Evolutionary conservation across 2,329 filamentous ascomycete genomes (phyloP), one percentile per base, ranked within the genome.

Genomic region (Diaporthe citriasiana): DNA sequence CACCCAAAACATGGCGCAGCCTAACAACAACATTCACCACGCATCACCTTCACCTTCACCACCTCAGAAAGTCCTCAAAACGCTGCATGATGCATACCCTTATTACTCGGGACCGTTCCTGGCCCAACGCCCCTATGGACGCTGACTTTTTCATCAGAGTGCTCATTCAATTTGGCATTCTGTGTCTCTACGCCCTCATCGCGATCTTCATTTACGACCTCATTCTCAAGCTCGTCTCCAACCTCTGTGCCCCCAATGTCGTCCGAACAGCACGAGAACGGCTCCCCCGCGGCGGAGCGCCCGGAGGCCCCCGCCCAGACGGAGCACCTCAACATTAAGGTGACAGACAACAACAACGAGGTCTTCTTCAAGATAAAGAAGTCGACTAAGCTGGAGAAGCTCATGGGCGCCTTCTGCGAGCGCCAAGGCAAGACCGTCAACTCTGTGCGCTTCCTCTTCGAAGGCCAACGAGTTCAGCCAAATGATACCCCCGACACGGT

Each of bases 351-450:
- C 87, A 98, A 98, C 87, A 99, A 99, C 83, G 97, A 99, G 83
- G 96, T 99, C 80, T 99, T 98, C 85, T 99, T 99, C 89, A 99
- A 99, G 89, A 99, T 99, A 87, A 99, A 99, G 92, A 91, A 95
- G 50, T 95, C 93, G 30, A 99, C 97, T 0, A 94, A 95, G 83
- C 90, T 99, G 1, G 97, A 98, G 86, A 99, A 99, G 88, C 89
- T 99, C 72, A 99, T 99, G 97, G 93, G 95, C 76, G 97, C 97
- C 27, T 99, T 98, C 84, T 99, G 97, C 84, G 96, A 98, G 78
- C 91, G 97, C 33, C 95, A 98, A 83, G 97, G 97, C 79, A 98
- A 98, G 88, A 91, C 93, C 45, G 86, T 92, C 9, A 90, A 88
- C 45, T 96, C 94, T 7, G 96, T 98, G 60, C 93, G 97, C 40